Conservation (phyloP, 1,284 basidiomycete genomes). For the Cutaneotrichosporon curvatum region DNA sequence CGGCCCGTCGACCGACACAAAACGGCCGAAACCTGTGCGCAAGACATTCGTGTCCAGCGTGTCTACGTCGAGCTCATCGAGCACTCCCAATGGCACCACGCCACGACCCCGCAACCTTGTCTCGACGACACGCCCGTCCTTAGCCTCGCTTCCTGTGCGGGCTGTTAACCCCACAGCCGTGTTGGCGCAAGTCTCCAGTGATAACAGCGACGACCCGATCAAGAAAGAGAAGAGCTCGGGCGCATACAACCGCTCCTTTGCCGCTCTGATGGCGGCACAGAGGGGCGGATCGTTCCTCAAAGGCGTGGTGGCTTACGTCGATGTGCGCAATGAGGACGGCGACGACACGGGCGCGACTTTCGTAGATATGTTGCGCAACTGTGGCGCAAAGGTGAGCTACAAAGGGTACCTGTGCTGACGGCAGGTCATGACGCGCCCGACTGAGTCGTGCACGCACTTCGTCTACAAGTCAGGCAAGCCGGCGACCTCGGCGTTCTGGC, state of each 20-base stretch:
- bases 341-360: constrained; percentile 78
- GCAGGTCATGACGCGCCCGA: constrained; percentile 47
- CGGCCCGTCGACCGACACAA: too few species aligned
- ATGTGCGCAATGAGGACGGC: constrained; percentile 77
- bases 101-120: neutral
- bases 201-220: neutral
- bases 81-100: neutral
- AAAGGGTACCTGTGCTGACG: constrained; percentile 34
- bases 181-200: too few species aligned
- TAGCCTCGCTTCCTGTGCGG: neutral
- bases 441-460: constrained; percentile 68
- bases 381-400: constrained; percentile 67
- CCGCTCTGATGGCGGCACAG: neutral
- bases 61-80: neutral
- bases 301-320: constrained; percentile 78
- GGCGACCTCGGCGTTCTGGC: constrained; percentile 68
- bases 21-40: too few species aligned
- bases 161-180: constrained; percentile 1
- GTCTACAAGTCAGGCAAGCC: constrained; percentile 80
- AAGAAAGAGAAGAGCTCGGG: neutral
- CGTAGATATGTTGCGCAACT: constrained; percentile 68
- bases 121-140: neutral
- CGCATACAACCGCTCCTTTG: neutral
- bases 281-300: constrained; percentile 49
- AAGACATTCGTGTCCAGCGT: neutral